phyloP scores from a whole-genome alignment of 176 grass and related monocot genomes.

The Bonia amplexicaulis region DNA sequence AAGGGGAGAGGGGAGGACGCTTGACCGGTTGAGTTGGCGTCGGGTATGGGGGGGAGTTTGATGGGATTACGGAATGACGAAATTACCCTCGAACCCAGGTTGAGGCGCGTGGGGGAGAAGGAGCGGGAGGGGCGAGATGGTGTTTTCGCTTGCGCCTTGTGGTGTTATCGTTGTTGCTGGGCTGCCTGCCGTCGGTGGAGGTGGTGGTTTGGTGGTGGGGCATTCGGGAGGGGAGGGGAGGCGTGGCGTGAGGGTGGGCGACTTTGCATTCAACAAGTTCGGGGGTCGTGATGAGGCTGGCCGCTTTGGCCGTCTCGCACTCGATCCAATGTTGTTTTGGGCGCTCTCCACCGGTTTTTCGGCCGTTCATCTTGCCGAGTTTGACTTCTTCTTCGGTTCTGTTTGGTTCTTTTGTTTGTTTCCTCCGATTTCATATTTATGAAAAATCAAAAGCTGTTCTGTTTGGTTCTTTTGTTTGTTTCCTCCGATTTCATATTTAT shows the following conservation, averaged over 20 bases:
- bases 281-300: neutral
- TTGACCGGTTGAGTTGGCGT: neutral
- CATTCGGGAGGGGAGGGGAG: slow-evolving; percentile 26
- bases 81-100: neutral
- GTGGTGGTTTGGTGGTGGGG: slow-evolving; percentile 36
- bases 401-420: neutral
- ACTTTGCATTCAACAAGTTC: slow-evolving; percentile 27
- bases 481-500: neutral
- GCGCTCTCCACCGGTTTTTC: neutral
- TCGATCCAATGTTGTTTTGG: neutral
- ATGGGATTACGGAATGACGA: neutral
- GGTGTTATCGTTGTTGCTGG: slow-evolving; percentile 13
- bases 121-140: neutral
- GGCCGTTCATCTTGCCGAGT: neutral
- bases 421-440: neutral
- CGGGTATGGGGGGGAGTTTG: slow-evolving; percentile 30
- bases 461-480: neutral
- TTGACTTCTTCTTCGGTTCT: slow-evolving; percentile 26
- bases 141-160: neutral
- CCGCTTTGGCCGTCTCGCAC: slow-evolving; percentile 10
- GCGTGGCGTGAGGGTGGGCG: slow-evolving; percentile 13
- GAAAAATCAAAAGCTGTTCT: no score
- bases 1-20: neutral
- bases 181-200: slow-evolving; percentile 40
- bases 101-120: no score